These are phyloP conservation scores for Fusarium fracticaudum DNA, from an alignment of 2,329 filamentous ascomycete genomes.

Conservation along the genomic window DNA sequence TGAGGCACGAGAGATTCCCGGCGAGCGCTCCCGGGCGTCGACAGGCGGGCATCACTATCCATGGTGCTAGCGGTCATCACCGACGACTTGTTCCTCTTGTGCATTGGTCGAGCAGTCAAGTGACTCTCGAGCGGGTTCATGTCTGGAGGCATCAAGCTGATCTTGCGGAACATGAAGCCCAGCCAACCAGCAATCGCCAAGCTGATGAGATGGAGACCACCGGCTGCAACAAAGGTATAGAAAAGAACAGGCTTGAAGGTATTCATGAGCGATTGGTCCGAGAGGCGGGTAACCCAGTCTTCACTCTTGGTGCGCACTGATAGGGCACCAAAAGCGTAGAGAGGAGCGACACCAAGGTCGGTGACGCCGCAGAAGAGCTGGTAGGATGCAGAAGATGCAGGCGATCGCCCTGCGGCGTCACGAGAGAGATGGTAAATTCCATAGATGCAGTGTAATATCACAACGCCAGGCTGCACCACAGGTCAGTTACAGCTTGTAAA, in stretches of 20 bases:
- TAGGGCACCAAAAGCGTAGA: conserved; percentile 66
- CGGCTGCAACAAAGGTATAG: conserved; percentile 71
- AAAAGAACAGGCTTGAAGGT: conserved; percentile 74
- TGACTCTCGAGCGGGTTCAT: conserved; percentile 94
- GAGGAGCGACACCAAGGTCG: conserved; percentile 67
- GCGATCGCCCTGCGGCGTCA: conserved; percentile 74
- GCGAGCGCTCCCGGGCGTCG: conserved; percentile 54
- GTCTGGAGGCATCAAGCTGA: conserved; percentile 84
- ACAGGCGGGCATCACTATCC: conserved; percentile 68
- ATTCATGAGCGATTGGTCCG: conserved; percentile 62
- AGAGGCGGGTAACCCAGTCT: conserved; percentile 75
- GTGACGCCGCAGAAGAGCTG: conserved; percentile 82
- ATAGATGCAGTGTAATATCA: conserved; percentile 77
- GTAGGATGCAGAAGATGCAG: conserved; percentile 86
- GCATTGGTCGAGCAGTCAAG: conserved; percentile 74
- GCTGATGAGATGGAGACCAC: conserved; percentile 75
- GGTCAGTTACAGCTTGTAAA: conserved; percentile 9
- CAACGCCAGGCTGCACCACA: conserved; percentile 73
- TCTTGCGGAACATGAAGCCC: conserved; percentile 81
- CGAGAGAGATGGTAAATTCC: conserved; percentile 82
- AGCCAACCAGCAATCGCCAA: conserved; percentile 79
- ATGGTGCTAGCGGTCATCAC: conserved; percentile 57
- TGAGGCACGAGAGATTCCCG: conserved; percentile 56
- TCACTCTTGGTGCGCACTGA: conserved; percentile 55
- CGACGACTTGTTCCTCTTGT: conserved; percentile 79